Evolutionary conservation across 2,329 filamentous ascomycete species (phyloP).

Genomic region (Coniochaeta pulveracea): DNA sequence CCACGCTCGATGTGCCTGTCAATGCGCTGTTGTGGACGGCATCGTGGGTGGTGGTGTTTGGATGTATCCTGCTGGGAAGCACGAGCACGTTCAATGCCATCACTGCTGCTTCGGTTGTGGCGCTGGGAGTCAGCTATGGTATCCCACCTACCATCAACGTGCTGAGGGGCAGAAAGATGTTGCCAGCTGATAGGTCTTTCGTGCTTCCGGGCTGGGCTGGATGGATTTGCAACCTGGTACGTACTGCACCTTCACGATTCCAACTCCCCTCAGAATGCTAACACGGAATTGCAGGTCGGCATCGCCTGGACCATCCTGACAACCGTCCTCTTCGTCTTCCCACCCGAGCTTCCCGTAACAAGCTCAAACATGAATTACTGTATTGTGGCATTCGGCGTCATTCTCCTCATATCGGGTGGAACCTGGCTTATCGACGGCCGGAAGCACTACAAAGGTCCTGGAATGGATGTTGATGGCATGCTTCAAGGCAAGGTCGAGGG

Average conservation of each 20-base stretch:
- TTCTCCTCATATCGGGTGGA: slow-evolving; percentile 28
- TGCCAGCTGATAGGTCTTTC: slow-evolving; percentile 38
- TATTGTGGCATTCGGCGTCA: slow-evolving; percentile 34
- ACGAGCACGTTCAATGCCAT: slow-evolving; percentile 61
- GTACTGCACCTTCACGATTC: slow-evolving; percentile 6
- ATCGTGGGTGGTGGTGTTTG: slow-evolving; percentile 53
- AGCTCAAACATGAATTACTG: slow-evolving; percentile 57
- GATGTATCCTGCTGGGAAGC: slow-evolving; percentile 59
- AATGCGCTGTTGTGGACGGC: slow-evolving; percentile 54
- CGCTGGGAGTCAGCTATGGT: slow-evolving; percentile 61
- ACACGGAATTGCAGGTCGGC: slow-evolving; percentile 27
- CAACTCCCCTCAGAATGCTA: slow-evolving; percentile 14
- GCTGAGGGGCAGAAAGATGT: slow-evolving; percentile 50
- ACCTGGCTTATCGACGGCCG: slow-evolving; percentile 37
- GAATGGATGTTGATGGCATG: slow-evolving; percentile 14
- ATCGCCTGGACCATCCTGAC: slow-evolving; percentile 58
- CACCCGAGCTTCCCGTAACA: slow-evolving; percentile 53
- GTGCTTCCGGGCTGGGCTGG: slow-evolving; percentile 24
- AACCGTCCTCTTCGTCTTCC: slow-evolving; percentile 65
- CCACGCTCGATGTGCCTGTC: slow-evolving; percentile 49
- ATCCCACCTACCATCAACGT: slow-evolving; percentile 64
- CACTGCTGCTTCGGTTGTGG: slow-evolving; percentile 58
- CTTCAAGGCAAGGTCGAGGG: slow-evolving; percentile 11
- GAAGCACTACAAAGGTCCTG: slow-evolving; percentile 32
- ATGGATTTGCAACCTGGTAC: slow-evolving; percentile 12